Evolutionary conservation across 495 filamentous ascomycete species (phyloP), one percentile per base, ranked within the genome.

Genomic region (Penicillium goetzii): DNA sequence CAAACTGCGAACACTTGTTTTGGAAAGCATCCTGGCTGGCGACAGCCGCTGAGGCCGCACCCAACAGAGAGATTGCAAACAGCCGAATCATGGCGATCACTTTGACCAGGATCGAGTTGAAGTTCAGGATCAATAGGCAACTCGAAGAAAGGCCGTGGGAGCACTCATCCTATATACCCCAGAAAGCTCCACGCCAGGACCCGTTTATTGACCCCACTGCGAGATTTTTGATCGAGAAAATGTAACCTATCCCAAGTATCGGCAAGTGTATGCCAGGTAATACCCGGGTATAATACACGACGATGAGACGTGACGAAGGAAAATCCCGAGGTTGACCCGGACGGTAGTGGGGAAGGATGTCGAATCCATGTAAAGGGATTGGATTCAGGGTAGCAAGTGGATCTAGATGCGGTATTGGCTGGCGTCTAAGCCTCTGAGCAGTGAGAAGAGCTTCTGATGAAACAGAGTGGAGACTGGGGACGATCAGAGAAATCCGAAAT

Each of bases 21-120:
- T 74, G 60, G 40, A 80, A 80, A 1, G 65, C 58, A 58, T 76
- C 71, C 23, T 73, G 71, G 23, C 65, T 68, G 10, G 74, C 75
- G 14, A 69, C n/a, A 26, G 61, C 70, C 32, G 65, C 19, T 8
- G 70, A 68, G 58, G 71, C 68, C 50, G 75, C 34, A 11, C 63
- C 66, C 9, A 79, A 54, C 2, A 70, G 25, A 21, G 67, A 59
- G 9, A 76, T 38, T 17, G 56, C 47, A 51, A 59, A 61, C 19
- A 64, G n/a, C 19, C 59, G 62, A 68, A 60, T 60, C 70, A 72
- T 72, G 3, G 21, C 54, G 21, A 36, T 17, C 19, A 38, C 36
- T 54, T 49, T 58, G 28, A 1, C n/a, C 19, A 26, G 19, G 49
- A 21, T 30, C n/a, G 11, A 43, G 19, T n/a, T 15, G 47, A 30